Evolutionary conservation across 2,329 filamentous ascomycete species (phyloP), one percentile per base, ranked within the genome.

Genomic region (Venturia aucupariae): DNA sequence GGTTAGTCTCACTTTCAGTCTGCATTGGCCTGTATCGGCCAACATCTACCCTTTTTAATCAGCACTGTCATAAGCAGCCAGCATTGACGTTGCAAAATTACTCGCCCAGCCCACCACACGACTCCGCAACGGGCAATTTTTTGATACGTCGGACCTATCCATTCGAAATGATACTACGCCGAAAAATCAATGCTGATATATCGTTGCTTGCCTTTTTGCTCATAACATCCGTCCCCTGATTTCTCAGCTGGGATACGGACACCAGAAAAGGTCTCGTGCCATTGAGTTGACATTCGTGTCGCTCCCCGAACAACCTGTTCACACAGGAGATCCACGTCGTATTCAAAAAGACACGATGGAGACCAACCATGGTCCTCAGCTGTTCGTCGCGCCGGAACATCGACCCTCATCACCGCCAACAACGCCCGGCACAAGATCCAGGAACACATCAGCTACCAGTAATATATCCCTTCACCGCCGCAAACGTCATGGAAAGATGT

Each of bases 121-220:
- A 39, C n/a, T 41, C 22, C 59, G 38, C 38, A 15, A 41, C 35
- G 59, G 59, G 59, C 59, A 42, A 27, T 32, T 27, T 4, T 27
- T 42, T 41, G 38, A 60, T 38, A 60, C 59, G n/a, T 60, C 38
- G 41, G 41, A 42, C 59, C n/a, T 41, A n/a, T n/a, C 35, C 5
- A 70, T 65, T 68, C 66, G 75, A 75, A 74, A 76, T 76, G 74
- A 74, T 73, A 75, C 69, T 74, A 71, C 73, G 72, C 70, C 70
- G 72, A 69, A 73, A 75, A 61, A 38, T 62, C n/a, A 64, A 63
- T 39, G 24, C 39, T 64, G 38, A 35, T 54, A 60, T 41, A 30
- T 60, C 48, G 24, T 24, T 46, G 22, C 55, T 64, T 39, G 39
- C 24, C 22, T 65, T 27, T 62, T 42, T 61, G 46, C 41, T 46